phyloP scores from a whole-genome alignment of 2,329 filamentous ascomycete genomes.

The Colletotrichum echinochloae region DNA sequence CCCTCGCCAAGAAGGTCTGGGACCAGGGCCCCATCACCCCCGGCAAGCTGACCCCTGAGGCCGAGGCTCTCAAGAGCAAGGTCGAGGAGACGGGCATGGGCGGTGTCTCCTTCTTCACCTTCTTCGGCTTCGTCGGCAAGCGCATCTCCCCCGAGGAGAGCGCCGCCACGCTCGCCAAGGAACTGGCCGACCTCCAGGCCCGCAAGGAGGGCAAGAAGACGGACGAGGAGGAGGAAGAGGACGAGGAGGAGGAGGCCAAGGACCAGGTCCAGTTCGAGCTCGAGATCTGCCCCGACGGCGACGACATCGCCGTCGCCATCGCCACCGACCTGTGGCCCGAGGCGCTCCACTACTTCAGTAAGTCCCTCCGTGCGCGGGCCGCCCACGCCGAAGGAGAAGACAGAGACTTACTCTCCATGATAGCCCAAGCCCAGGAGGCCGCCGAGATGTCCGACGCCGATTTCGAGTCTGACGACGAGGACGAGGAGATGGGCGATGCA shows the following conservation, averaged over 20 bases:
- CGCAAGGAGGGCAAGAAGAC: slow-evolving; percentile 64
- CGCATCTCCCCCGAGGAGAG: slow-evolving; percentile 80
- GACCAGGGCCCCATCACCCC: slow-evolving; percentile 60
- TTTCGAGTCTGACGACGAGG: slow-evolving; percentile 72
- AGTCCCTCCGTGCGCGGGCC: slow-evolving; percentile 52
- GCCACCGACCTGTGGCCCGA: slow-evolving; percentile 90
- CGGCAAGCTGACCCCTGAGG: slow-evolving; percentile 54
- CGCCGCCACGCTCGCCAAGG: slow-evolving; percentile 68
- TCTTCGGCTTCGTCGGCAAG: slow-evolving; percentile 83
- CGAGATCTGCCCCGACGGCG: slow-evolving; percentile 90
- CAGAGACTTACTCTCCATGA: slow-evolving; percentile 38
- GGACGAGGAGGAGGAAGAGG: slow-evolving; percentile 58
- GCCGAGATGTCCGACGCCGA: slow-evolving; percentile 76
- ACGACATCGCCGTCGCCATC: slow-evolving; percentile 83
- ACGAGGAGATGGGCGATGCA: slow-evolving; percentile 59
- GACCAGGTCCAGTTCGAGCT: slow-evolving; percentile 74
- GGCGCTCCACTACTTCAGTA: slow-evolving; percentile 92
- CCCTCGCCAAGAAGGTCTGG: slow-evolving; percentile 77
- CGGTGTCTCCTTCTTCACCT: slow-evolving; percentile 85
- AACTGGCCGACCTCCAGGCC: slow-evolving; percentile 66
- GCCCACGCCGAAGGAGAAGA: not conserved
- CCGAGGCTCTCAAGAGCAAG: slow-evolving; percentile 65
- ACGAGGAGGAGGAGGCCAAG: slow-evolving; percentile 72
- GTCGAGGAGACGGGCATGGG: slow-evolving; percentile 72
- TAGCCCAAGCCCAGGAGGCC: slow-evolving; percentile 78